Conservation (phyloP, 2,329 filamentous ascomycete species). For the Colletotrichum camelliae region DNA sequence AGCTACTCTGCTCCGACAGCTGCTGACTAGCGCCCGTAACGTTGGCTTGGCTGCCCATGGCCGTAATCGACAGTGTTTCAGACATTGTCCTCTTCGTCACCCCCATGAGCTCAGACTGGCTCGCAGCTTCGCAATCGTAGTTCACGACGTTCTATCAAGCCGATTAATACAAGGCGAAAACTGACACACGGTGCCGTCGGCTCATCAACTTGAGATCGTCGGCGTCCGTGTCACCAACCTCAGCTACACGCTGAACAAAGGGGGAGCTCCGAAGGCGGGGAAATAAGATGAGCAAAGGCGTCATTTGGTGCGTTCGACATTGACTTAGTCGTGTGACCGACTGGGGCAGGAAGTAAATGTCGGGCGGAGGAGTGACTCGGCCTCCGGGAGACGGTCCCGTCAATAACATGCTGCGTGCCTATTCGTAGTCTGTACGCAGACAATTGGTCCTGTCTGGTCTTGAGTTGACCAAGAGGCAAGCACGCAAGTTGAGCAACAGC, state of each 20-base stretch:
- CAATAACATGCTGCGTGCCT: neutral
- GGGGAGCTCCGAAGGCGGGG: neutral
- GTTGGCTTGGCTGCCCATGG: constrained; percentile 3
- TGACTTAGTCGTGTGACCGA: neutral
- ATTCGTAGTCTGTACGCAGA: neutral
- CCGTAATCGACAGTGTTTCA: constrained; percentile 10
- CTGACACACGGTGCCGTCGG: neutral
- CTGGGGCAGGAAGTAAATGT: neutral
- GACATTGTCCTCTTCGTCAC: constrained; percentile 11
- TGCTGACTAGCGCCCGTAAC: constrained; percentile 1
- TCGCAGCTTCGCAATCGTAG: neutral
- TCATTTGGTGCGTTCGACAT: neutral
- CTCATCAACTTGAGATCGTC: neutral
- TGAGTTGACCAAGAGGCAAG: neutral
- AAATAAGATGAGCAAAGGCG: neutral
- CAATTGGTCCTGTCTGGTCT: neutral
- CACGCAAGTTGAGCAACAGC: neutral
- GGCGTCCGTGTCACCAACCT: neutral
- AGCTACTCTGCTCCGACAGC: neutral
- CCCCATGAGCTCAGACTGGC: constrained; percentile 3
- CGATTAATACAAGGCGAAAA: neutral
- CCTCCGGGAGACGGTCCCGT: neutral
- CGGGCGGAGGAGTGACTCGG: neutral
- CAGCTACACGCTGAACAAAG: neutral
- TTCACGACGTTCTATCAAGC: neutral